Base-by-base conservation (phyloP, 129 eudicot species). In the Centella asiatica region DNA sequence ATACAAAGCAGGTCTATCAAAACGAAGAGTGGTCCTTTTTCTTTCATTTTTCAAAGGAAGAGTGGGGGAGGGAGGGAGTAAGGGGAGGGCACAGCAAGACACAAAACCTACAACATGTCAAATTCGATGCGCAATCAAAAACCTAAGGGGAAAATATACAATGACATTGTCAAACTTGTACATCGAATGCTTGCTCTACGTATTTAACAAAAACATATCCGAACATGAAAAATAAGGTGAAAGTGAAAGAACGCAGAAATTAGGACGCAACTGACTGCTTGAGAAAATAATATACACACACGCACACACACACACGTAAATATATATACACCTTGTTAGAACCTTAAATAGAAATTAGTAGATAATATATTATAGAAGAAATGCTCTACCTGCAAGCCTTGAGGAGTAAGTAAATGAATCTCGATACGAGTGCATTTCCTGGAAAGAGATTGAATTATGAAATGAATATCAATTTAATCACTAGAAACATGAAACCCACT, bases 381-480 rank as follows among this genome's bases (percentile, higher is more conserved):
- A 24, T 33, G 4, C 36, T 33, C 67, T 90, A 90, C 97, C 97
- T 90, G 97, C 69, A 90, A 71, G 55, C n/a, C n/a, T n/a, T n/a
- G 71, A 59, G 92, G 80, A 19, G 95, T 77, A 61, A 89, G 83
- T 54, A 82, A 59, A 77, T 89, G 97, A 57, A 89, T 89, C 90
- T 89, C 97, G 47, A 89, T 83, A 26, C 97, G 76, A 42, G 97
- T 90, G 74, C 97, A 90, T 90, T 90, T 89, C 79, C 97, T 89
- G 86, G 27, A 1, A 72, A 72, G 9, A 65, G 15, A 69, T 58
- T 53, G 61, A 20, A 51, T 28, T 9, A 24, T 63, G 18, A 56
- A 60, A 33, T 60, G 10, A 32, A 40, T 34, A 34, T 53, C 8
- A 29, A 18, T 17, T 44, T 60, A 5, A 32, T 36, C 44, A 34